Evolutionary conservation across 2,329 filamentous ascomycete genomes (phyloP).

Genomic region (Sclerotinia glacialis): DNA sequence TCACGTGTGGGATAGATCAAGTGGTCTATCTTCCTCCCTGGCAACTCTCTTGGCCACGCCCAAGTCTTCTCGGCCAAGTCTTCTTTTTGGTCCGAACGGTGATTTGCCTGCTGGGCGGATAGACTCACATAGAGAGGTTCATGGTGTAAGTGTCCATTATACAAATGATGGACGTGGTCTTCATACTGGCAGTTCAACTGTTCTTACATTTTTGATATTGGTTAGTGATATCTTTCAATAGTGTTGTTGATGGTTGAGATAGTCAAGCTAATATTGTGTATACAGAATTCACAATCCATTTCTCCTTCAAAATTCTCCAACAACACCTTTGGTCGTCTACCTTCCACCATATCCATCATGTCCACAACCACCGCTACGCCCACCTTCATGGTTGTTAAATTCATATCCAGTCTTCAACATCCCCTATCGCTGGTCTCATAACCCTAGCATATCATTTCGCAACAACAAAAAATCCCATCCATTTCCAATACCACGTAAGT

Average conservation of each 20-base stretch:
- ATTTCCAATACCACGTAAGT: conserved; percentile 21
- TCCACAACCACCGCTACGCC: conserved; percentile 41
- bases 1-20: background rate
- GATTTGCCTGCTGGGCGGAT: background rate
- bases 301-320: conserved; percentile 32
- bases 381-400: conserved; percentile 40
- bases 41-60: background rate
- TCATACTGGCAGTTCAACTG: background rate
- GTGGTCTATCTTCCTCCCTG: background rate
- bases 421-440: conserved; percentile 56
- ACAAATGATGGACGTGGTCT: background rate
- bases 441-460: conserved; percentile 20
- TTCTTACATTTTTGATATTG: conserved; percentile 3
- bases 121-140: too few relatives aligned
- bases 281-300: conserved; percentile 33
- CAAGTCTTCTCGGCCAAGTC: background rate
- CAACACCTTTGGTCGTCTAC: conserved; percentile 52
- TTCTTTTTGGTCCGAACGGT: background rate
- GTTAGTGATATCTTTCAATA: conserved; percentile 13
- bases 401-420: conserved; percentile 50
- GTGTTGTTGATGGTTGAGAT: background rate
- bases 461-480: background rate
- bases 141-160: background rate
- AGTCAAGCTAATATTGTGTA: conserved; percentile 24
- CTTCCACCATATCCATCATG: conserved; percentile 49